A percentile compares a stretch with the other conserved stretches of the same genome.
These are phyloP conservation scores for Pezicula neosporulosa DNA, from an alignment of 2,329 filamentous ascomycete species.

Conservation along the genomic window DNA sequence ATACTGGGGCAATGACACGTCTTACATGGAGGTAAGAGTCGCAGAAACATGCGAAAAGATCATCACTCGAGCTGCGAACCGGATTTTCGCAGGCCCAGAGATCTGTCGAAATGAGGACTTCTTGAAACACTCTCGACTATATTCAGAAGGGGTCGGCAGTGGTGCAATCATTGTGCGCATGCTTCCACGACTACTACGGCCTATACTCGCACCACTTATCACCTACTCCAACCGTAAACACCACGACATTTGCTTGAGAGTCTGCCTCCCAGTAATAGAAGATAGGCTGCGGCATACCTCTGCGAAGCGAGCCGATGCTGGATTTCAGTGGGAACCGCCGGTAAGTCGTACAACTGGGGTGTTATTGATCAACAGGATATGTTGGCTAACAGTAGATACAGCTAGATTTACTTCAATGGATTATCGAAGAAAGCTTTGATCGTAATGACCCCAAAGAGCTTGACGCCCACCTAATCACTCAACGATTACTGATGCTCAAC, in stretches of 20 bases:
- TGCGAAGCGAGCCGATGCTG: neutral
- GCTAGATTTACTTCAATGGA: conserved; percentile 10
- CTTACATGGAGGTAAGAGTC: conserved; percentile 22
- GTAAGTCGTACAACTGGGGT: conserved; percentile 13
- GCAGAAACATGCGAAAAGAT: conserved; percentile 29
- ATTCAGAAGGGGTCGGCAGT: neutral
- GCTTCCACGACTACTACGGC: conserved; percentile 18
- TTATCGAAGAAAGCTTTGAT: conserved; percentile 7
- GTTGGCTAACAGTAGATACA: neutral
- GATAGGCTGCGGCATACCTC: neutral
- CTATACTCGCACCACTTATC: conserved; percentile 23
- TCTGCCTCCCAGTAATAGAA: conserved; percentile 1
- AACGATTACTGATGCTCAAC: conserved; percentile 23
- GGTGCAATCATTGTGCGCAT: conserved; percentile 4
- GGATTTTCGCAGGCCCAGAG: conserved; percentile 37
- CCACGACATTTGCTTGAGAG: conserved; percentile 21
- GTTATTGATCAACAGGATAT: conserved; percentile 13
- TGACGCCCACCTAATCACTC: conserved; percentile 19
- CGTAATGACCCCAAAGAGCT: conserved; percentile 14
- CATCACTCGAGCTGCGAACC: conserved; percentile 35
- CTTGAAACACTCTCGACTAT: neutral
- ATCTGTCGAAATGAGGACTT: conserved; percentile 24
- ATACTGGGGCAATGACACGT: conserved; percentile 23
- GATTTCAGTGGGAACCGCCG: conserved; percentile 14
- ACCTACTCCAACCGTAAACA: conserved; percentile 15